Percentiles rank a stretch among this genome's conserved stretches.
These are phyloP conservation scores for Aechmea fasciata DNA, from an alignment of 176 grass and related monocot species.

Conservation along the genomic window DNA sequence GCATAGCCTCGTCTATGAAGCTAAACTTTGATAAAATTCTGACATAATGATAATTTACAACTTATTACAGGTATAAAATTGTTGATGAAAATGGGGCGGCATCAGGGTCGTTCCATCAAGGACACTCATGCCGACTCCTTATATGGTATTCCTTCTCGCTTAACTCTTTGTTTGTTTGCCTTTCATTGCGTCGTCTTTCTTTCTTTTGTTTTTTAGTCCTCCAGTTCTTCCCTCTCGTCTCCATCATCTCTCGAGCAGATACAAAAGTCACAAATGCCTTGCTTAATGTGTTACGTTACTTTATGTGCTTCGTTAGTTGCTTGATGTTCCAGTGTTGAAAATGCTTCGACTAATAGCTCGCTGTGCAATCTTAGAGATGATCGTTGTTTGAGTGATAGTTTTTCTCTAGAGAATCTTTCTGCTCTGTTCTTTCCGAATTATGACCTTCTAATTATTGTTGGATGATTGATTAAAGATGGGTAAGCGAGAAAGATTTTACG, in stretches of 20 bases:
- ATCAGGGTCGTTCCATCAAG: conserved; percentile 80
- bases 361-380: too few species aligned
- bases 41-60: conserved; percentile 1
- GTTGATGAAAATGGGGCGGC: conserved; percentile 96
- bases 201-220: not conserved
- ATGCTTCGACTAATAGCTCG: not conserved
- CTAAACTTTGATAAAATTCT: not conserved
- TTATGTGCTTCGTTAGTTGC: not conserved
- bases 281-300: too few species aligned
- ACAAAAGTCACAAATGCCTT: too few species aligned
- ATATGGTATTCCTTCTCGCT: conserved; percentile 51
- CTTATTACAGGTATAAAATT: conserved; percentile 49
- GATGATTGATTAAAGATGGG: not conserved
- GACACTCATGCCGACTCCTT: conserved; percentile 75
- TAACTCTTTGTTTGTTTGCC: not conserved
- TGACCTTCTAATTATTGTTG: not conserved
- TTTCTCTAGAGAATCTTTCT: not conserved
- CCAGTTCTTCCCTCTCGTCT: not conserved
- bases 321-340: not conserved
- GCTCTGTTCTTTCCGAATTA: not conserved
- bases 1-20: too few species aligned
- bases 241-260: not conserved
- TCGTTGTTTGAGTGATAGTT: too few species aligned
- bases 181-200: not conserved
- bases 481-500: not conserved